Evolutionary conservation across 495 filamentous ascomycete genomes (phyloP).

Genomic region (Penicillium paxilli): DNA sequence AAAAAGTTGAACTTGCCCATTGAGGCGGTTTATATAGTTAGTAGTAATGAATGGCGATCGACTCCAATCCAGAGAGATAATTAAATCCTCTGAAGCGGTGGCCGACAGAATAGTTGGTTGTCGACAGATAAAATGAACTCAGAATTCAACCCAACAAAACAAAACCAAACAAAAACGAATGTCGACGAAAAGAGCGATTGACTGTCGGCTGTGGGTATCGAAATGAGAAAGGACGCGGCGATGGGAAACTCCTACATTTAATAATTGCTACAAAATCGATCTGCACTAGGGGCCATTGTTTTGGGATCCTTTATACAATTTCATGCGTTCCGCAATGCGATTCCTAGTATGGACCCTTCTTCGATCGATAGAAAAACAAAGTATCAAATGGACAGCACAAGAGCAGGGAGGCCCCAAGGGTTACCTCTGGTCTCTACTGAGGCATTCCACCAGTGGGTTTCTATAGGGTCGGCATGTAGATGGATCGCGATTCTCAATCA

Average conservation of each 20-base stretch:
- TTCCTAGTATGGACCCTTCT: constrained; percentile 6
- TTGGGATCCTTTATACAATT: background rate
- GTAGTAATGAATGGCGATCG: constrained; percentile 21
- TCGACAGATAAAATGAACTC: background rate
- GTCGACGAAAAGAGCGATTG: constrained; percentile 19
- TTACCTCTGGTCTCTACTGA: constrained; percentile 1
- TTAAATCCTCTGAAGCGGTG: constrained; percentile 15
- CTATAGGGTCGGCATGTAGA: constrained; percentile 16
- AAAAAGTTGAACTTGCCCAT: constrained; percentile 27
- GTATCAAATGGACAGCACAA: background rate
- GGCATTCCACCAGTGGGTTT: constrained; percentile 16
- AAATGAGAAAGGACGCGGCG: background rate
- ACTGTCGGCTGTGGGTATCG: constrained; percentile 14
- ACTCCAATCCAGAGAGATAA: constrained; percentile 14
- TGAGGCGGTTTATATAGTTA: constrained; percentile 6
- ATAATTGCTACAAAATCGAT: constrained; percentile 11
- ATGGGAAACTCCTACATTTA: constrained; percentile 12
- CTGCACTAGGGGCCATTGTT: constrained; percentile 24
- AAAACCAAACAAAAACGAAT: constrained; percentile 10
- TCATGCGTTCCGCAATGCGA: constrained; percentile 4
- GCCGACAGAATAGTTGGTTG: background rate
- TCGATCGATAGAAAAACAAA: constrained; percentile 12
- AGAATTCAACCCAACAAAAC: background rate
- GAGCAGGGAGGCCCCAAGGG: background rate
- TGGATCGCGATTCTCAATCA: constrained; percentile 2